phyloP scores from a whole-genome alignment of 2,329 filamentous ascomycete species.

The Alternaria solani region DNA sequence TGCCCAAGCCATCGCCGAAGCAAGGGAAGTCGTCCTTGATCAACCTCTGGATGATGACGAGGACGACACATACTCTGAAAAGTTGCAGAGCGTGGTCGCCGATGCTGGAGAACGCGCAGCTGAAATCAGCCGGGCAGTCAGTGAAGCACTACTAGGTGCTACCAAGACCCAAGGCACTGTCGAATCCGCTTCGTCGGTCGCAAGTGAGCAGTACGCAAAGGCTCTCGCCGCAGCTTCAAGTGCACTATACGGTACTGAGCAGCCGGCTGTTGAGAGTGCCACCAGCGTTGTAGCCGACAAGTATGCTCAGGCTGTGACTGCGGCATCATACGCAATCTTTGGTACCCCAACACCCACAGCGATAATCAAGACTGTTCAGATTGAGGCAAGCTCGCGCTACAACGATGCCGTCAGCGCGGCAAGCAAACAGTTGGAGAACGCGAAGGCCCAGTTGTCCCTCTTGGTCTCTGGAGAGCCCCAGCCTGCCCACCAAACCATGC shows the following conservation, averaged over 20 bases:
- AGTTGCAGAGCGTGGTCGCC: constrained; percentile 60
- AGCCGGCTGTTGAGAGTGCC: constrained; percentile 54
- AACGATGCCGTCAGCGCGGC: constrained; percentile 71
- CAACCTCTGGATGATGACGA: constrained; percentile 60
- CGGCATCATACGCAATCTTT: constrained; percentile 66
- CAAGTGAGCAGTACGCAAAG: constrained; percentile 64
- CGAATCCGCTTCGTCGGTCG: constrained; percentile 62
- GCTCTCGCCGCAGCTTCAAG: constrained; percentile 66
- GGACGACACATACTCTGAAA: constrained; percentile 58
- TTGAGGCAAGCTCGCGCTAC: constrained; percentile 65
- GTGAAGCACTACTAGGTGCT: constrained; percentile 61
- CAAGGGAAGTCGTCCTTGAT: constrained; percentile 57
- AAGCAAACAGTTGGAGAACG: constrained; percentile 70
- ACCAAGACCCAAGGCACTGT: constrained; percentile 57
- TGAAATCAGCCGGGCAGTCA: constrained; percentile 64
- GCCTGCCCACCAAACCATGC: constrained; percentile 73
- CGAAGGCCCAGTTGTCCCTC: constrained; percentile 71
- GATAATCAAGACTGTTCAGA: constrained; percentile 55
- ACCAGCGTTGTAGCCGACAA: constrained; percentile 62
- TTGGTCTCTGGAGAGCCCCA: constrained; percentile 74
- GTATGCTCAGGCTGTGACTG: constrained; percentile 65
- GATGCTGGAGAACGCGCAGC: constrained; percentile 62
- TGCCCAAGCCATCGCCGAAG: constrained; percentile 60
- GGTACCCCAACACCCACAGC: constrained; percentile 59
- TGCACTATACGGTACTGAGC: constrained; percentile 61